Evolutionary conservation across 2,329 filamentous ascomycete species (phyloP).

Genomic region (Ceratocystis variospora): DNA sequence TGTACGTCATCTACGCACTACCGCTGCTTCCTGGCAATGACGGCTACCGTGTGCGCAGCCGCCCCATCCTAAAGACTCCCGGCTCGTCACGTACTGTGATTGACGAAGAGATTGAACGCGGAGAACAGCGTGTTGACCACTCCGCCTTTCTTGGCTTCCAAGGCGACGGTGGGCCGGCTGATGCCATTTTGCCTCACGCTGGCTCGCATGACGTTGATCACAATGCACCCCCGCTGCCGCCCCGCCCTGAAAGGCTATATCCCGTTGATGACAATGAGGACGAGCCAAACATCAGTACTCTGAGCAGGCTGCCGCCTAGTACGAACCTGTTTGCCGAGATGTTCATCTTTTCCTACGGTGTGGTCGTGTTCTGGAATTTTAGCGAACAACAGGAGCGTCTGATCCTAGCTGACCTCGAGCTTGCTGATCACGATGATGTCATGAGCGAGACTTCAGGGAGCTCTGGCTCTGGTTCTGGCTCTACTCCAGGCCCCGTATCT

Average conservation of each 20-base stretch:
- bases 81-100: slow-evolving; percentile 78
- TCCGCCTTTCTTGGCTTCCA: slow-evolving; percentile 13
- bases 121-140: slow-evolving; percentile 75
- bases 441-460: slow-evolving; percentile 26
- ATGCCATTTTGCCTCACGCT: slow-evolving; percentile 17
- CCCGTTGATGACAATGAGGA: slow-evolving; percentile 19
- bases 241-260: slow-evolving; percentile 15
- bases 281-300: slow-evolving; percentile 14
- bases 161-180: slow-evolving; percentile 21
- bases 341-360: slow-evolving; percentile 94
- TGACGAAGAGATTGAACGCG: slow-evolving; percentile 91
- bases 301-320: slow-evolving; percentile 51
- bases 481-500: background rate
- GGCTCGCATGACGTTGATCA: background rate
- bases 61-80: slow-evolving; percentile 81
- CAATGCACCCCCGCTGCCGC: background rate
- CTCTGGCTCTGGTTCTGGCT: background rate
- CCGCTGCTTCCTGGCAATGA: slow-evolving; percentile 75
- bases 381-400: slow-evolving; percentile 93
- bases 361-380: slow-evolving; percentile 98
- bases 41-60: slow-evolving; percentile 77
- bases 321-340: slow-evolving; percentile 79
- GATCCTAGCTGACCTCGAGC: slow-evolving; percentile 84
- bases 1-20: slow-evolving; percentile 90
- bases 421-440: slow-evolving; percentile 57